These are phyloP conservation scores for Colletotrichum sp. DNA, from an alignment of 2,329 filamentous ascomycete genomes.

Conservation along the genomic window DNA sequence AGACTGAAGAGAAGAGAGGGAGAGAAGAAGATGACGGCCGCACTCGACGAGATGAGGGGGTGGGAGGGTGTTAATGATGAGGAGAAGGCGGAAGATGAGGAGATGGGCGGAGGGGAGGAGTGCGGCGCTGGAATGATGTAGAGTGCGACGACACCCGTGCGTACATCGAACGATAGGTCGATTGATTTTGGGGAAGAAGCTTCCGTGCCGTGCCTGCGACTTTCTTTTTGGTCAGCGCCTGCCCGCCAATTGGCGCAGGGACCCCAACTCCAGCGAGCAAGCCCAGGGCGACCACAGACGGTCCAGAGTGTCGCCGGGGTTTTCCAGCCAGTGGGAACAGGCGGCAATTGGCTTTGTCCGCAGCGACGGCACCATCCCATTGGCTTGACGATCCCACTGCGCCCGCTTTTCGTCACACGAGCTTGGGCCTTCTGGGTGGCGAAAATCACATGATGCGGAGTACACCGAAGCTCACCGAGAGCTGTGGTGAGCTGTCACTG, in stretches of 20 bases:
- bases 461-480: constrained; percentile 16
- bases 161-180: constrained; percentile 19
- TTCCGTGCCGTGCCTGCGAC: background rate
- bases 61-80: background rate
- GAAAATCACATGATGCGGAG: constrained; percentile 18
- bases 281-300: background rate
- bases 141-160: constrained; percentile 14
- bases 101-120: background rate
- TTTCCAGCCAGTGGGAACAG: constrained; percentile 11
- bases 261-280: background rate
- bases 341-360: constrained; percentile 6
- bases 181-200: constrained; percentile 20
- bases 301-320: background rate
- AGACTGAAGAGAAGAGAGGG: background rate
- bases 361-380: background rate
- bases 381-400: background rate
- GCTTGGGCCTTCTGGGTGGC: constrained; percentile 6
- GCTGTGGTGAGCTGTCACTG: background rate
- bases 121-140: constrained; percentile 14
- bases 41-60: background rate
- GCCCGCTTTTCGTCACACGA: constrained; percentile 14
- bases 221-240: constrained; percentile 8
- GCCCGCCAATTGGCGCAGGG: background rate
- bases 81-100: background rate
- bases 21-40: background rate